Base-by-base conservation (phyloP, 345 rosid species). In the Linum lewisii region DNA sequence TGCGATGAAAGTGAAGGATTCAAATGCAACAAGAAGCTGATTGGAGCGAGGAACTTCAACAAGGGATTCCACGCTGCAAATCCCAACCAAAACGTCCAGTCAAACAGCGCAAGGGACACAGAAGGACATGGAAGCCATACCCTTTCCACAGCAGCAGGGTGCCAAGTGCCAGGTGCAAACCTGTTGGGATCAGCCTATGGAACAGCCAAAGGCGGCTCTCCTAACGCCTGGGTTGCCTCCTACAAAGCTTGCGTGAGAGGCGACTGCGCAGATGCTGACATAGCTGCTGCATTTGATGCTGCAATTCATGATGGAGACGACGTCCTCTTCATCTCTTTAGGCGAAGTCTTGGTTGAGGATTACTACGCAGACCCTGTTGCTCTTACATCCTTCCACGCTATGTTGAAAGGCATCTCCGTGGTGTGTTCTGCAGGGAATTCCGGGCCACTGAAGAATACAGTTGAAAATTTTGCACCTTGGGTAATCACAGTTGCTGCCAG, bases 1-100 rank as follows among this genome's bases (percentile, higher is more conserved):
- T 65, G 74, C 15, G 50, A 71, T 2, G n/a, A 32, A 15, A 55
- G 51, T 1, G 58, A 49, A 24, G 59, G 63, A 19, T 36, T 71
- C 21, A 44, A 20, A 22, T 70, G 74, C 62, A 70, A 70, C 25
- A 54, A 45, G 65, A 62, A 68, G 61, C 49, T 68, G n/a, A 62
- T 68, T 1, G 72, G 72, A 55, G 72, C 72, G 57, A 68, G 63
- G 19, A 57, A 57, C 59, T 68, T 68, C 67, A 57, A 51, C 67
- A 62, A 68, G 21, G 67, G 67, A 15, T 54, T 58, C 0, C n/a
- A 23, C 16, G 2, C n/a, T 9, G 60, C 52, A 16, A 11, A 5
- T n/a, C n/a, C n/a, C 6, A 20, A 24, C 4, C 60, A 51, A 1
- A 32, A 63, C n/a, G 16, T 62, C 3, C 19, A 62, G 22, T 15